Conservation (phyloP, 2,329 filamentous ascomycete genomes). For the Trichoderma koningii region DNA sequence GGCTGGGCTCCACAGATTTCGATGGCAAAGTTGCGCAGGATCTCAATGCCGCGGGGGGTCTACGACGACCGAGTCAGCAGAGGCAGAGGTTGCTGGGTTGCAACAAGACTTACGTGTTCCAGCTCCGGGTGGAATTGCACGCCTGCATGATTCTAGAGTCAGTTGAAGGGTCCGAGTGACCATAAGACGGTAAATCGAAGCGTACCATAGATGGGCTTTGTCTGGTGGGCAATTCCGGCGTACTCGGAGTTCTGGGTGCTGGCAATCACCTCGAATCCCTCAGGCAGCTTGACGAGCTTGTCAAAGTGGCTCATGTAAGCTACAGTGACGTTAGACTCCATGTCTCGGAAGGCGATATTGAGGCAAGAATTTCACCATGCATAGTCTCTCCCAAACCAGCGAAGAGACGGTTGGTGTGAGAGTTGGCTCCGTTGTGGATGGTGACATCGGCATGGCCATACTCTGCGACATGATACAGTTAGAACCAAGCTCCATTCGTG, state of each 20-base stretch:
- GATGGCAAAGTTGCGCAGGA: conserved; percentile 82
- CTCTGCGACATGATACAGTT: neutral
- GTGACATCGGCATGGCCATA: conserved; percentile 37
- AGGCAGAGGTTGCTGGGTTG: neutral
- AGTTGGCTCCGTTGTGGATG: conserved; percentile 56
- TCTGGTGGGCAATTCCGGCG: conserved; percentile 74
- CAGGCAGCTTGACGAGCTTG: conserved; percentile 75
- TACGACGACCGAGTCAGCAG: conserved; percentile 57
- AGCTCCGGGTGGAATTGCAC: conserved; percentile 93
- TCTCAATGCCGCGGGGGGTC: conserved; percentile 57
- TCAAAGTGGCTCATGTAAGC: conserved; percentile 79
- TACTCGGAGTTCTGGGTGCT: conserved; percentile 75
- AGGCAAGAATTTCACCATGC: conserved; percentile 42
- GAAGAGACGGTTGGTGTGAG: conserved; percentile 77
- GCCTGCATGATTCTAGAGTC: conserved; percentile 40
- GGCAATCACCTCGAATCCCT: conserved; percentile 72
- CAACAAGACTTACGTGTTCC: conserved; percentile 32
- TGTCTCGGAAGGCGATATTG: neutral
- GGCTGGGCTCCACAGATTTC: conserved; percentile 75
- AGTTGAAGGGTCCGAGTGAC: neutral
- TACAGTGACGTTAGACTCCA: neutral
- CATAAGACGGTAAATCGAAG: conserved; percentile 16
- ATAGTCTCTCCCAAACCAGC: conserved; percentile 69
- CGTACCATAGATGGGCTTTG: conserved; percentile 65
- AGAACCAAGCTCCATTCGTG: neutral